A percentile compares a stretch with the other conserved stretches of the same genome.
Conservation (phyloP, 768 basidiomycete genomes). For the Trametes punicea region DNA sequence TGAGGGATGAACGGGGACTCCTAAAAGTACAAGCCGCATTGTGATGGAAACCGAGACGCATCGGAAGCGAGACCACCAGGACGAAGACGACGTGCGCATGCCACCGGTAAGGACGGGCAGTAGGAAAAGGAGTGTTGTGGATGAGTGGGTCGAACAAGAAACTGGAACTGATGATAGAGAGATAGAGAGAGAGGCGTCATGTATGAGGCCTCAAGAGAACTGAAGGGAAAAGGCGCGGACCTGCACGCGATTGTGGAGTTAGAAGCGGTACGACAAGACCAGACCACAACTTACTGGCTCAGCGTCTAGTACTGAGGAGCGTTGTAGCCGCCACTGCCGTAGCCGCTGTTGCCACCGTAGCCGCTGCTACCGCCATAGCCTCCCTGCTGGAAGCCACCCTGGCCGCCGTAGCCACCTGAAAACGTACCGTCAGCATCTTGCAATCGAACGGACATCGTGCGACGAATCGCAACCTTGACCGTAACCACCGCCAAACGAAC, state of each 20-base stretch:
- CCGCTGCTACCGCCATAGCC: constrained; percentile 28
- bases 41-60: constrained; percentile 38
- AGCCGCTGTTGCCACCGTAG: constrained; percentile 33
- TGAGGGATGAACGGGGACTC: constrained; percentile 22
- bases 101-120: constrained; percentile 37
- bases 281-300: not conserved
- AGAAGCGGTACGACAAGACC: not conserved
- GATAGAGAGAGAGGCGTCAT: constrained; percentile 5
- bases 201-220: constrained; percentile 1
- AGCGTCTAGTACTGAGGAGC: constrained; percentile 23
- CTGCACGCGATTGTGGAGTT: not conserved
- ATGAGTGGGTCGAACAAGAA: constrained; percentile 34
- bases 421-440: not conserved
- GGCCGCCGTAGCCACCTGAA: constrained; percentile 21
- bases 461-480: constrained; percentile 6
- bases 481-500: constrained; percentile 5
- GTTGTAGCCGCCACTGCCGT: constrained; percentile 19
- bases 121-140: constrained; percentile 35
- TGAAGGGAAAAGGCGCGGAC: not conserved
- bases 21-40: constrained; percentile 47
- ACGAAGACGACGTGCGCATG: constrained; percentile 41
- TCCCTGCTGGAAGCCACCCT: constrained; percentile 24
- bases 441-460: not conserved
- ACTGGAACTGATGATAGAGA: constrained; percentile 15
- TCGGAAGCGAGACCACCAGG: constrained; percentile 34